Conservation (phyloP, 1,284 basidiomycete species). For the Sanguinoderma infundibulare region DNA sequence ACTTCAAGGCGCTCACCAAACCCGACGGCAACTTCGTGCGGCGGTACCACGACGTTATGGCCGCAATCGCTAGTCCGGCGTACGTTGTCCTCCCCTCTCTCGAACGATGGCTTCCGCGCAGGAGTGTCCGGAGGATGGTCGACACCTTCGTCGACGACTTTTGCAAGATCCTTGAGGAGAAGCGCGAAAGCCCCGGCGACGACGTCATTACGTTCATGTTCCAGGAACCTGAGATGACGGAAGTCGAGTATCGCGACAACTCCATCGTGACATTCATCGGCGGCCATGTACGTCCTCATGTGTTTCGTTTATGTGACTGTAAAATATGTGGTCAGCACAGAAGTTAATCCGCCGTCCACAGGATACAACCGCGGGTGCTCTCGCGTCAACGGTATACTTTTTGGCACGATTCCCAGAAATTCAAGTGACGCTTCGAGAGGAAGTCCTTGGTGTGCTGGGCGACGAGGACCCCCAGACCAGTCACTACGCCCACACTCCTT, state of each 20-base stretch:
- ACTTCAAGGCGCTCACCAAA: conserved; percentile 38
- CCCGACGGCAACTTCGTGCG: conserved; percentile 35
- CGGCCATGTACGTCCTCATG: conserved; percentile 32
- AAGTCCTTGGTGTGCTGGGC: conserved; percentile 28
- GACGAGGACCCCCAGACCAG: conserved; percentile 32
- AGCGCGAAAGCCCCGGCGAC: conserved; percentile 34
- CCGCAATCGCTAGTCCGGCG: conserved; percentile 34
- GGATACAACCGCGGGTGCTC: conserved; percentile 40
- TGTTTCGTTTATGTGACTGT: background rate
- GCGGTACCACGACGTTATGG: conserved; percentile 39
- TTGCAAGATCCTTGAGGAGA: conserved; percentile 28
- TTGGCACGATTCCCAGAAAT: conserved; percentile 36
- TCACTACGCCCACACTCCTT: conserved; percentile 30
- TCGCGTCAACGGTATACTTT: conserved; percentile 38
- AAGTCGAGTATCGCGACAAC: conserved; percentile 37
- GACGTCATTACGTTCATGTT: conserved; percentile 41
- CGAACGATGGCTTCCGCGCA: conserved; percentile 35
- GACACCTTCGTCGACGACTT: conserved; percentile 33
- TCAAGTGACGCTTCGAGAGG: conserved; percentile 33
- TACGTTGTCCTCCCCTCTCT: conserved; percentile 38
- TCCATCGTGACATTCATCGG: conserved; percentile 40
- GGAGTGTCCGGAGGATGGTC: conserved; percentile 25
- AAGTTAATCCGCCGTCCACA: conserved; percentile 9
- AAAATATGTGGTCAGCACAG: background rate
- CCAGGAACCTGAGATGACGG: conserved; percentile 33